phyloP scores from a whole-genome alignment of 495 filamentous ascomycete genomes.

The Aspergillus incahuasiensis region DNA sequence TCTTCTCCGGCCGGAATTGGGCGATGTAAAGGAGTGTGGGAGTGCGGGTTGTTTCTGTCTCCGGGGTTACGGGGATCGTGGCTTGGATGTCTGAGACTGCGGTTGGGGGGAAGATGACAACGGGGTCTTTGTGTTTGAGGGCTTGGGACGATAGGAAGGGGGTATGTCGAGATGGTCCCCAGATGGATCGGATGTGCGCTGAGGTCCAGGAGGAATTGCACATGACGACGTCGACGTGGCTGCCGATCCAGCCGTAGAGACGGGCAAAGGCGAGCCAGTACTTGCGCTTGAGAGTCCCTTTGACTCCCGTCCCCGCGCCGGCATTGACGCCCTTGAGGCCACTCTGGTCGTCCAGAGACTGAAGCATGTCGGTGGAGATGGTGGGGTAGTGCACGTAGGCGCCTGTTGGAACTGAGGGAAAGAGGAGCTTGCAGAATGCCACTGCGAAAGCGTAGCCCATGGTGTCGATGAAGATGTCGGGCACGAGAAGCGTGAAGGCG shows the following conservation, averaged over 20 bases:
- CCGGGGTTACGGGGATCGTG: constrained; percentile 60
- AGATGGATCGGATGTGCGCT: constrained; percentile 72
- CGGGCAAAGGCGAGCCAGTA: constrained; percentile 87
- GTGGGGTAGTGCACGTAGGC: constrained; percentile 98
- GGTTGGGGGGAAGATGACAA: constrained; percentile 86
- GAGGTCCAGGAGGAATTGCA: constrained; percentile 95
- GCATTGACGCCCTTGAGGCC: constrained; percentile 78
- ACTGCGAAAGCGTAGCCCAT: constrained; percentile 96
- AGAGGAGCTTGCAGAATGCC: constrained; percentile 75
- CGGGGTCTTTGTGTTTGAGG: constrained; percentile 32
- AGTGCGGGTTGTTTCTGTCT: constrained; percentile 62
- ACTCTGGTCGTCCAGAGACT: constrained; percentile 62
- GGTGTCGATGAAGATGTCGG: constrained; percentile 93
- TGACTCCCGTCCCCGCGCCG: constrained; percentile 64
- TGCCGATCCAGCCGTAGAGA: constrained; percentile 76
- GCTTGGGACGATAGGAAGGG: constrained; percentile 7
- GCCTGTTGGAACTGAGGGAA: constrained; percentile 74
- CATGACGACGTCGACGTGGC: constrained; percentile 85
- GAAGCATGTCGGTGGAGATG: constrained; percentile 97
- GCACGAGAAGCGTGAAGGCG: constrained; percentile 85
- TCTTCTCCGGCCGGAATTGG: constrained; percentile 96
- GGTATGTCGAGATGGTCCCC: constrained; percentile 53
- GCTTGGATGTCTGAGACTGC: constrained; percentile 77
- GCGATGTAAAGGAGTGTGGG: constrained; percentile 83
- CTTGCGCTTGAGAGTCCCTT: constrained; percentile 60